These are phyloP conservation scores for Apiospora malaysiana DNA, from an alignment of 2,329 filamentous ascomycete genomes.

Conservation along the genomic window DNA sequence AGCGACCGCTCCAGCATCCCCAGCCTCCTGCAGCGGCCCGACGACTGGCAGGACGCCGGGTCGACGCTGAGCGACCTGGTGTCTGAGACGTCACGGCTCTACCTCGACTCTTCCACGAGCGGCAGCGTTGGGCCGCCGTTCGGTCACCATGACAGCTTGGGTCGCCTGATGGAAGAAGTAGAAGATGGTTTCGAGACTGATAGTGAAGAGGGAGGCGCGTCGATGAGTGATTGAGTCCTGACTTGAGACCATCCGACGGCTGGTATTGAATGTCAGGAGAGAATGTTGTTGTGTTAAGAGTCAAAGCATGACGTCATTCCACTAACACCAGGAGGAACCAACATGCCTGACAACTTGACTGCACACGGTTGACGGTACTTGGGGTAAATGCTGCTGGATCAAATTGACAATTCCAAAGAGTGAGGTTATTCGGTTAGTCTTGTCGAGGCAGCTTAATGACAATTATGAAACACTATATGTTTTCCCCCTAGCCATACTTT, in stretches of 20 bases:
- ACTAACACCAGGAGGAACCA: too few relatives aligned
- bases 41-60: background rate
- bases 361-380: too few relatives aligned
- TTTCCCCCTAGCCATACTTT: too few relatives aligned
- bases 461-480: too few relatives aligned
- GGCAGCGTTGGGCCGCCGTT: background rate
- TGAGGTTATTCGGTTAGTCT: too few relatives aligned
- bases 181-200: background rate
- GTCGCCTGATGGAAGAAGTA: background rate
- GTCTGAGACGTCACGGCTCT: background rate
- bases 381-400: too few relatives aligned
- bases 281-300: background rate
- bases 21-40: background rate
- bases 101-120: background rate
- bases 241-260: background rate
- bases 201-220: background rate
- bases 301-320: too few relatives aligned
- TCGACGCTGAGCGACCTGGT: background rate
- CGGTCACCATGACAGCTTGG: background rate
- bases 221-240: background rate
- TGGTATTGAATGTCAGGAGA: background rate
- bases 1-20: conserved; percentile 15
- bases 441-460: too few relatives aligned
- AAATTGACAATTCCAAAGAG: too few relatives aligned
- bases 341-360: too few relatives aligned